Evolutionary conservation across 768 basidiomycete species (phyloP), one percentile per base, ranked within the genome.

Genomic region (Leucosporidium creatinivorum): DNA sequence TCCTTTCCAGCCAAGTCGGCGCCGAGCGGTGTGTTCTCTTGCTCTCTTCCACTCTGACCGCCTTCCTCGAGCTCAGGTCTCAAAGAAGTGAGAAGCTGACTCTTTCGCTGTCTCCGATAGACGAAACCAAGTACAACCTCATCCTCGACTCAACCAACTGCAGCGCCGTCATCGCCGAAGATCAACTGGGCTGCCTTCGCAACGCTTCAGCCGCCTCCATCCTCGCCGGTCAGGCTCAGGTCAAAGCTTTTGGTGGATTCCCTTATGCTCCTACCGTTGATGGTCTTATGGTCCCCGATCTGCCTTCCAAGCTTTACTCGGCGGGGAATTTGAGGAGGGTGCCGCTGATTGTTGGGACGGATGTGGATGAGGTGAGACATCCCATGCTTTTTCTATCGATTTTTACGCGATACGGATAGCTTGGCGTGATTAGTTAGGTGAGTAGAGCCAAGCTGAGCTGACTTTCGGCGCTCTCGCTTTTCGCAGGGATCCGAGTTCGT

Each of bases 401-500:
- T n/a, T n/a, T n/a, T n/a, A n/a, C n/a, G n/a, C n/a, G n/a, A n/a
- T n/a, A n/a, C n/a, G n/a, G n/a, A n/a, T n/a, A n/a, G n/a, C n/a
- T n/a, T n/a, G n/a, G n/a, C n/a, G n/a, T n/a, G n/a, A n/a, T n/a
- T n/a, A n/a, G n/a, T n/a, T n/a, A n/a, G n/a, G n/a, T n/a, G n/a
- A n/a, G n/a, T n/a, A n/a, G 33, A 6, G 33, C 33, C 33, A 12
- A 36, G 33, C 33, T 5, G 12, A 36, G 39, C 39, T 47, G 23
- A 36, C 19, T 33, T 23, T 31, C 26, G 55, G 25, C n/a, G 26
- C 4, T 19, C 30, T 5, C 2, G 28, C 15, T 21, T 56, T 26
- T 48, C 26, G 39, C 39, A 44, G 39, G 61, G 61, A 36, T 21
- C 61, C n/a, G 61, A 44, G 33, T 52, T 83, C 9, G 76, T 80